A percentile compares a stretch with the other conserved stretches of the same genome.
These are phyloP conservation scores for Datisca glomerata DNA, from an alignment of 306 rosid genomes.

Conservation along the genomic window DNA sequence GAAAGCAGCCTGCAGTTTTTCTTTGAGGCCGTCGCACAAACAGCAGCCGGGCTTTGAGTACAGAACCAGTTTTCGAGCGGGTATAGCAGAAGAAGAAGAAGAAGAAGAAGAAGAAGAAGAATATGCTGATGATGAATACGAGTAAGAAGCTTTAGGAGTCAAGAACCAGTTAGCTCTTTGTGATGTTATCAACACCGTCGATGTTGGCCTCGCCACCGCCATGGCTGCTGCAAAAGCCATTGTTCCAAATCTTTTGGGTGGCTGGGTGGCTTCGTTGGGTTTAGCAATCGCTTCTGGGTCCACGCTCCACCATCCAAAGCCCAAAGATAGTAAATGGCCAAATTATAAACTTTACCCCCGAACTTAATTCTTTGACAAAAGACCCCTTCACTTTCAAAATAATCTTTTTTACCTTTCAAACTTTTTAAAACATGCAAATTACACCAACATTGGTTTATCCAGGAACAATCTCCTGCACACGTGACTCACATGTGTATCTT, in stretches of 20 bases:
- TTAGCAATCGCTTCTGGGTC: no score
- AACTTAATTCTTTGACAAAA: no score
- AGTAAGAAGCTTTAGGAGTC: constrained; percentile 21
- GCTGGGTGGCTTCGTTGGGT: no score
- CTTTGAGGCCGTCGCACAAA: constrained; percentile 96
- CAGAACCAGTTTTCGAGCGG: constrained; percentile 65
- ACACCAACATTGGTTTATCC: no score
- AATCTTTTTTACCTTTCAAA: no score
- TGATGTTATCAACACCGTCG: constrained; percentile 13
- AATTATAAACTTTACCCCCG: no score
- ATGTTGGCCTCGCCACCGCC: constrained; percentile 31
- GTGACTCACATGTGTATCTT: no score
- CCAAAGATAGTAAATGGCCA: no score
- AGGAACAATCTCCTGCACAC: no score
- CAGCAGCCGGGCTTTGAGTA: constrained; percentile 96
- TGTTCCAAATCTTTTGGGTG: not conserved
- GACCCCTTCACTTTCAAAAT: no score
- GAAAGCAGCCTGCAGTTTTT: constrained; percentile 79
- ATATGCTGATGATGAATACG: constrained; percentile 27
- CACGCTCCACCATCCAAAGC: no score
- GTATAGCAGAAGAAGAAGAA: constrained; percentile 20
- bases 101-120: constrained; percentile 28
- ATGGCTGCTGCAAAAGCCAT: constrained; percentile 23
- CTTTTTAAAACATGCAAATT: no score
- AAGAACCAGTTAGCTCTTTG: constrained; percentile 23